These are phyloP conservation scores for Xanthoparmelia taractica DNA, from an alignment of 495 filamentous ascomycete species.

Conservation along the genomic window DNA sequence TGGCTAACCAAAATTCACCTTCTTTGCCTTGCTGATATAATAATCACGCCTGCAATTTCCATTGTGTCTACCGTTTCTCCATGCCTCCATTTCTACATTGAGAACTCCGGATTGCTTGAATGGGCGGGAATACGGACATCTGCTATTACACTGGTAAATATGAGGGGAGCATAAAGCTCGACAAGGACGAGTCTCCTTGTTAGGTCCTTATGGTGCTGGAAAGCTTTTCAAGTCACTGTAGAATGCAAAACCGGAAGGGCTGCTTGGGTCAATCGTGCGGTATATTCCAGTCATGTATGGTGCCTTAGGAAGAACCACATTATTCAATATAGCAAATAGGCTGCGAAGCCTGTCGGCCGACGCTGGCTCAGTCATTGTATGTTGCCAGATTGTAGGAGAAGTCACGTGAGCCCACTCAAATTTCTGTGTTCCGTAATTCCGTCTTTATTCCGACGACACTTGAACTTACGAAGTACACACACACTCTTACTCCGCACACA, in stretches of 20 bases:
- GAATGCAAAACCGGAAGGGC: background rate
- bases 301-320: too few relatives aligned
- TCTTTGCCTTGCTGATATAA: too few relatives aligned
- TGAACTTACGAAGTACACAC: background rate
- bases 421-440: background rate
- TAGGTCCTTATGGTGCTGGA: background rate
- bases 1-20: too few relatives aligned
- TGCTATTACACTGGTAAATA: background rate
- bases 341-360: too few relatives aligned
- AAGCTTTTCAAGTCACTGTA: background rate
- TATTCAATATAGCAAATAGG: too few relatives aligned
- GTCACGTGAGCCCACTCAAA: background rate
- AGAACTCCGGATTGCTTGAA: background rate
- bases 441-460: slow-evolving; percentile 15
- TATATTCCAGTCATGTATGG: too few relatives aligned
- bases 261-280: background rate
- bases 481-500: slow-evolving; percentile 20
- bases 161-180: background rate
- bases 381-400: too few relatives aligned
- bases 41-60: background rate
- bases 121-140: background rate
- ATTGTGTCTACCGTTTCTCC: background rate
- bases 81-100: background rate
- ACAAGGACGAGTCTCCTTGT: background rate
- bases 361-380: too few relatives aligned